These are phyloP conservation scores for Pseudogymnoascus sp. DNA, from an alignment of 2,329 filamentous ascomycete species.

Conservation along the genomic window DNA sequence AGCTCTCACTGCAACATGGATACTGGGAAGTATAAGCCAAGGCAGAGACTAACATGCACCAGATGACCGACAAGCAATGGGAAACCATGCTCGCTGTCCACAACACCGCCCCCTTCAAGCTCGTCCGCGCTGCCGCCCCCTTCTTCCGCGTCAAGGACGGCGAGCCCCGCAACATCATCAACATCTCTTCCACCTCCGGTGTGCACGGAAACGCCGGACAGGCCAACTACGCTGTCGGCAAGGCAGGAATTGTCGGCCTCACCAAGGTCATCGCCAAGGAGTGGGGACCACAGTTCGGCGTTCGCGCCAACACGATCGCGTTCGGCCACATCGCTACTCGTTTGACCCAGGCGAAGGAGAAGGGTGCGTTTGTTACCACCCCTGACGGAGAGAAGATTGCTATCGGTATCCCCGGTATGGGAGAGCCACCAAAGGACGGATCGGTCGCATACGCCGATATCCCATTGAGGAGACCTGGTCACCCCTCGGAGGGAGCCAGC, in stretches of 20 bases:
- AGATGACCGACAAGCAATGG: slow-evolving; percentile 86
- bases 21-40: not conserved
- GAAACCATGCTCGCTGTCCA: slow-evolving; percentile 79
- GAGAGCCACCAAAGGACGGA: slow-evolving; percentile 37
- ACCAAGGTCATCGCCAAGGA: slow-evolving; percentile 89
- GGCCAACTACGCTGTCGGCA: slow-evolving; percentile 79
- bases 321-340: slow-evolving; percentile 77
- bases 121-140: slow-evolving; percentile 70
- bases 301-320: slow-evolving; percentile 74
- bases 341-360: slow-evolving; percentile 76
- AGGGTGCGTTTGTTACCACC: slow-evolving; percentile 69
- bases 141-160: slow-evolving; percentile 85
- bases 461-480: slow-evolving; percentile 67
- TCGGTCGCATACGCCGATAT: slow-evolving; percentile 57
- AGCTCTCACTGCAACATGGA: slow-evolving; percentile 8
- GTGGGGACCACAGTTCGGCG: slow-evolving; percentile 79
- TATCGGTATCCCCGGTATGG: slow-evolving; percentile 62
- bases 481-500: slow-evolving; percentile 71
- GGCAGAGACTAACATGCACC: not conserved
- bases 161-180: slow-evolving; percentile 70
- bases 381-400: slow-evolving; percentile 69
- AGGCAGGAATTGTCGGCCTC: slow-evolving; percentile 74
- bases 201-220: slow-evolving; percentile 86
- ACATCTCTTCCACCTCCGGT: slow-evolving; percentile 75
- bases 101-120: slow-evolving; percentile 77